Conservation (phyloP, 1,284 basidiomycete species). For the Cutaneotrichosporon arboriforme region DNA sequence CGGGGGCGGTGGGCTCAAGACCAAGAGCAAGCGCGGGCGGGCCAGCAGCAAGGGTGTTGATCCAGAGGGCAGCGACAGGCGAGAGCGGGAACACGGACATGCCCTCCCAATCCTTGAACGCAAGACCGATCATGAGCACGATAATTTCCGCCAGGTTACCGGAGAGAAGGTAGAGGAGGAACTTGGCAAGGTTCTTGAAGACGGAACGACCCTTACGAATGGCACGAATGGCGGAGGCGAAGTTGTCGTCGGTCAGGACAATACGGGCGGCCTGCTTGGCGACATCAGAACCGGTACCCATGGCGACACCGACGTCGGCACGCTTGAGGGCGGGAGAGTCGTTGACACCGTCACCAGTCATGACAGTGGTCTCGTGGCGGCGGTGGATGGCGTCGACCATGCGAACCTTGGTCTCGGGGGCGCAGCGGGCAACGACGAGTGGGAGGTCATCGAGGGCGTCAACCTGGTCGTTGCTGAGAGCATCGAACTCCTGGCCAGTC, state of each 20-base stretch:
- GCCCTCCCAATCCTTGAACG: slow-evolving; percentile 57
- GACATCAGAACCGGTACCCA: slow-evolving; percentile 68
- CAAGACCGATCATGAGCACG: slow-evolving; percentile 60
- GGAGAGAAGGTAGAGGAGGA: slow-evolving; percentile 53
- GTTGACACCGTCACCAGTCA: slow-evolving; percentile 57
- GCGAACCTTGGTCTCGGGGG: slow-evolving; percentile 53
- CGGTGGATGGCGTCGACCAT: slow-evolving; percentile 60
- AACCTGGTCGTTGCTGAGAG: slow-evolving; percentile 58
- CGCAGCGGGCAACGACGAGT: slow-evolving; percentile 58
- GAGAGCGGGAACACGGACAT: slow-evolving; percentile 63
- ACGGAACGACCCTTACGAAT: slow-evolving; percentile 60
- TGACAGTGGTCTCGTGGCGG: slow-evolving; percentile 46
- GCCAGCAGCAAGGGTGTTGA: slow-evolving; percentile 53
- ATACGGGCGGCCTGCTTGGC: slow-evolving; percentile 59
- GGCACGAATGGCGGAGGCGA: slow-evolving; percentile 63
- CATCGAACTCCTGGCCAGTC: slow-evolving; percentile 61
- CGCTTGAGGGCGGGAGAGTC: slow-evolving; percentile 56
- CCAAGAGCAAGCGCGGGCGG: slow-evolving; percentile 60
- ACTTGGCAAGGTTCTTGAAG: slow-evolving; percentile 50
- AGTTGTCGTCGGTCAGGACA: slow-evolving; percentile 67
- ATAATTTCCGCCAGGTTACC: slow-evolving; percentile 60
- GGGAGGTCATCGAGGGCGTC: slow-evolving; percentile 55
- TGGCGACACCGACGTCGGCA: slow-evolving; percentile 62
- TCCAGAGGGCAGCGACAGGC: slow-evolving; percentile 62
- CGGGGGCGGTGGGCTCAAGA: slow-evolving; percentile 55